Base-by-base conservation (phyloP, 1,284 basidiomycete species). In the Ceraceosorus guamensis region DNA sequence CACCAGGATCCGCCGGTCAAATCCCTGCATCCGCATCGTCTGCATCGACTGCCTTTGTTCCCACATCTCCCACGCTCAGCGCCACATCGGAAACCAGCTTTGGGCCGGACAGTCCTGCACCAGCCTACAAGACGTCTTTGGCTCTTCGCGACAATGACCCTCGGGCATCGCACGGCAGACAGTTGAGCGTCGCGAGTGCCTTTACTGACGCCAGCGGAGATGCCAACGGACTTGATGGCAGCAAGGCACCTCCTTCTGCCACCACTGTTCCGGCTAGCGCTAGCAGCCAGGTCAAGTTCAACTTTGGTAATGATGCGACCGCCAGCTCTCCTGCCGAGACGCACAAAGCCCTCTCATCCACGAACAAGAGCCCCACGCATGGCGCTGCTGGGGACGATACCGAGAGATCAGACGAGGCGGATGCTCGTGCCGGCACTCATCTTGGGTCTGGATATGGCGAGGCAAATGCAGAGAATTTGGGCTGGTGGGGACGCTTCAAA, bases 401-500 rank as follows among this genome's bases (percentile, higher is more conserved):
- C 48, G 32, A 48, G n/a, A 33, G 14, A 43, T 34, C 50, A 51
- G 45, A 62, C 56, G 52, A 48, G 41, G 34, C 50, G 3, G 41
- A 48, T n/a, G 39, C 32, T 31, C n/a, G n/a, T n/a, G 18, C 51
- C 11, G 31, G n/a, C n/a, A n/a, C n/a, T n/a, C n/a, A n/a, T n/a
- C n/a, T n/a, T n/a, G n/a, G n/a, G n/a, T n/a, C 18, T 31, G 44
- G 49, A 48, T 39, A 44, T 13, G 51, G 49, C 31, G 51, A 24
- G 24, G 51, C n/a, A 5, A 48, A 46, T 31, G 48, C 4, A 32
- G 32, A 53, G 50, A 52, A 56, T 6, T 5, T 16, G 13, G 57
- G 59, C 50, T 56, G 59, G 46, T 52, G 60, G n/a, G 58, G 50
- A 11, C 43, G 60, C 13, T 32, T 63, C 52, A 69, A 67, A 56